Base-by-base conservation (phyloP, 192 early-diverging fungal genomes). In the Martensiomyces pterosporus region DNA sequence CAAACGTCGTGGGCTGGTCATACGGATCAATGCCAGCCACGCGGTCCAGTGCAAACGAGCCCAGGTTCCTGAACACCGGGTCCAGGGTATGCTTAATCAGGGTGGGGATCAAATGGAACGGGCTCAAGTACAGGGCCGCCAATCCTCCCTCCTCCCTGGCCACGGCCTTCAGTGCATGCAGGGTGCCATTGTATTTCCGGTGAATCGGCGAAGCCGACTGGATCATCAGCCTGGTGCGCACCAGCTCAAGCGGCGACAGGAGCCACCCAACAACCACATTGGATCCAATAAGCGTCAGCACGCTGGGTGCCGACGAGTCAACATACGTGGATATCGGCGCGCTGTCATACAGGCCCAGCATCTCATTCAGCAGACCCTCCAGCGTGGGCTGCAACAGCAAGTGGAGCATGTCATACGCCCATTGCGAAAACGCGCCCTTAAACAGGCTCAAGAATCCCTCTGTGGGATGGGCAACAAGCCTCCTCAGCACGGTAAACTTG, bases 281-380 rank as follows among this genome's bases (percentile, higher is more conserved):
- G 12, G 87, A 88, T 2, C 77, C 62, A 1, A 94, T 79, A 37
- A 86, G 55, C 1, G 96, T 96, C 9, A 80, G 69, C 10, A 81
- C 38, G 57, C 75, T 55, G 39, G 77, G 60, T 79, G 82, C 64
- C 80, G 63, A 45, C 74, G 80, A 4, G 80, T 78, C 55, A 75
- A 71, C 29, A 87, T 88, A 64, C 80, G 82, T 37, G 77, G 80
- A 53, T n/a, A 55, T 18, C 3, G 64, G 49, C 15, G 52, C 64
- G 53, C 91, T 90, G 43, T 96, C 96, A 52, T 88, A 90, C n/a
- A 95, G 77, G 45, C 84, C 91, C 43, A 96, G 89, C 16, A 81
- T 71, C 54, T 97, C 96, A 67, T 97, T 96, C 36, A 97, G 53
- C 15, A 75, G 58, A 12, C 88, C 89, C 56, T 98, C 94, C 32